Evolutionary conservation across 2,329 filamentous ascomycete species (phyloP).

Genomic region (Monilinia aucupariae): DNA sequence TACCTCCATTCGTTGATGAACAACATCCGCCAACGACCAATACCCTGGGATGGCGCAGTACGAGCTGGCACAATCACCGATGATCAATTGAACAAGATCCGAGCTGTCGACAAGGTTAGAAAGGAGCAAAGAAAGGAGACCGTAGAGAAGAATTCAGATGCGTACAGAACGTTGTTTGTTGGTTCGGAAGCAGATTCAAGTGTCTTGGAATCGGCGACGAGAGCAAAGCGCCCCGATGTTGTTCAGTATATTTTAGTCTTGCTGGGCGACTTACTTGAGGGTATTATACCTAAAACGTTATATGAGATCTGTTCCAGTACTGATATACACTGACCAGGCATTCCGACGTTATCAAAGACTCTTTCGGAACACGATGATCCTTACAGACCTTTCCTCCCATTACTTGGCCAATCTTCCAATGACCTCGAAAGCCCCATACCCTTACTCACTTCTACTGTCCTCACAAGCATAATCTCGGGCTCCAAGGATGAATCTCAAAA

Average conservation of each 20-base stretch:
- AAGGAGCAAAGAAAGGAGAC: constrained; percentile 83
- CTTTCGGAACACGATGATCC: constrained; percentile 71
- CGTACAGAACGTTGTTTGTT: constrained; percentile 75
- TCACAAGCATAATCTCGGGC: constrained; percentile 70
- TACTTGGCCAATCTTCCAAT: constrained; percentile 67
- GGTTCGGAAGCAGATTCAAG: constrained; percentile 64
- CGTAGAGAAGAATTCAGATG: constrained; percentile 72
- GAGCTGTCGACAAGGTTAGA: constrained; percentile 91
- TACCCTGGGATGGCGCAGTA: constrained; percentile 96
- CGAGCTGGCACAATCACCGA: constrained; percentile 91
- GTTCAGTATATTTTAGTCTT: constrained; percentile 93
- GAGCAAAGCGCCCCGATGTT: constrained; percentile 76
- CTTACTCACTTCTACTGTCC: constrained; percentile 80
- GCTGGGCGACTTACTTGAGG: constrained; percentile 78
- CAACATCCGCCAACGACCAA: constrained; percentile 92
- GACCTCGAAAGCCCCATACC: constrained; percentile 73
- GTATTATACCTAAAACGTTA: constrained; percentile 43
- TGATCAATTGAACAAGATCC: constrained; percentile 89
- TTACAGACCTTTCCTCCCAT: constrained; percentile 76
- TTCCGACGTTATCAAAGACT: constrained; percentile 70
- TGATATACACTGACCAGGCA: constrained; percentile 49
- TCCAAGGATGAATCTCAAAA: constrained; percentile 58
- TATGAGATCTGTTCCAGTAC: neutral
- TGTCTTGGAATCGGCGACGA: constrained; percentile 70
- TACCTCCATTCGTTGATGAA: constrained; percentile 86